Conservation (phyloP, 1,284 basidiomycete genomes). For the Clitocybe nebularis region DNA sequence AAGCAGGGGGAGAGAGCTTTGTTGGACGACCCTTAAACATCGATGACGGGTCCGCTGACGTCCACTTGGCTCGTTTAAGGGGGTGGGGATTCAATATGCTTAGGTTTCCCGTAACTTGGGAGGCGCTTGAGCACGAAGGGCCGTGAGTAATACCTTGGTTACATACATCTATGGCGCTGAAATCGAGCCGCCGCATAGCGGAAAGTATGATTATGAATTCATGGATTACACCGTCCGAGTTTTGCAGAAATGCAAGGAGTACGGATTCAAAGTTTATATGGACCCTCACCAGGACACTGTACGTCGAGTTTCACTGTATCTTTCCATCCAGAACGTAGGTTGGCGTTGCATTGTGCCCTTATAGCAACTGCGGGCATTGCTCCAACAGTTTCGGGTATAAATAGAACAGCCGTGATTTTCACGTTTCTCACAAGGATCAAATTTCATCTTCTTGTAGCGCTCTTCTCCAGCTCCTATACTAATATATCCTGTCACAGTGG, state of each 20-base stretch:
- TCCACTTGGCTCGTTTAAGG: conserved; percentile 82
- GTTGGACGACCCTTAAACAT: conserved; percentile 76
- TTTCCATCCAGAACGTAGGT: not conserved
- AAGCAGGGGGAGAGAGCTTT: conserved; percentile 72
- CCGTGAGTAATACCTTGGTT: conserved; percentile 61
- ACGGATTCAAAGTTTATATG: conserved; percentile 93
- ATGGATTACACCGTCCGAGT: conserved; percentile 91
- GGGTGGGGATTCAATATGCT: conserved; percentile 96
- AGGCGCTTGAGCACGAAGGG: conserved; percentile 88
- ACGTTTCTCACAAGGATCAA: not conserved
- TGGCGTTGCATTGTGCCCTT: not conserved
- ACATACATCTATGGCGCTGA: not conserved
- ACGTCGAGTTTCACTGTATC: conserved; percentile 34
- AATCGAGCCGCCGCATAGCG: conserved; percentile 40
- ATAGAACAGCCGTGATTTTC: not conserved
- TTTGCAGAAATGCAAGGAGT: conserved; percentile 86
- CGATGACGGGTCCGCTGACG: conserved; percentile 81
- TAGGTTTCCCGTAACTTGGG: conserved; percentile 94
- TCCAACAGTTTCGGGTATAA: too few relatives aligned
- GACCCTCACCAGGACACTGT: conserved; percentile 97
- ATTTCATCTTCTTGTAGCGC: not conserved
- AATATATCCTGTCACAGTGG: conserved; percentile 57
- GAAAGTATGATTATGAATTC: conserved; percentile 87
- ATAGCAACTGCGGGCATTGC: too few relatives aligned
- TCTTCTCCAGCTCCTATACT: not conserved